Evolutionary conservation across 306 rosid species (phyloP), one percentile per base, ranked within the genome.

Genomic region (Sophora flavescens): DNA sequence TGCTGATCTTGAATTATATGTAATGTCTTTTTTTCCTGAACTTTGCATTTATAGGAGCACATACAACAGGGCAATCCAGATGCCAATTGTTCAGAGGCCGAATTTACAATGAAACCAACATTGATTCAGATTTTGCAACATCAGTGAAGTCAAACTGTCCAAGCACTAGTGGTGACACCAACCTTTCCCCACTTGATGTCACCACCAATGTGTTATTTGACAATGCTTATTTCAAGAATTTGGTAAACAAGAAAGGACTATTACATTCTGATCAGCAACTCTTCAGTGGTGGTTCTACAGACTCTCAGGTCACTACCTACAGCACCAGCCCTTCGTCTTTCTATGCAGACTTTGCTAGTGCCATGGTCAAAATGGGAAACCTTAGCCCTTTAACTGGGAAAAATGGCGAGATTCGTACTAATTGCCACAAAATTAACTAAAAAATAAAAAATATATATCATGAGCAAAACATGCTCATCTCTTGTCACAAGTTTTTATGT

Each of bases 51-150:
- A 47, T 45, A 91, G 97, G 97, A 74, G 82, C 89, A 48, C 97
- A 89, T 50, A 89, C 97, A 51, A 91, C 77, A 6, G 97, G 97
- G 1, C 84, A 91, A 87, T 89, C 92, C 6, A 89, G 84, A 78
- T 91, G 97, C 64, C 79, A 50, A 5, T 4, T 83, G 63, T 91
- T 91, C 71, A 52, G 97, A 61, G 76, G 75, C 18, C 70, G 96
- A 6, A 58, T 91, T 66, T 68, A 84, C 5, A 91, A 91, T 6
- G 91, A 89, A 75, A 86, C 84, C 3, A 85, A 12, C 83, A 86
- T 87, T 74, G 83, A 88, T 18, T 16, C 91, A 48, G 50, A 44
- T 15, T 85, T 84, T 50, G 88, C 97, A 57, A 76, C 91, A 39
- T 86, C 94, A 42, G 12, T 78, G 28, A 80, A 86, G 51, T 71